Conservation (phyloP, 495 filamentous ascomycete genomes). For the Penicillium paradoxum region DNA sequence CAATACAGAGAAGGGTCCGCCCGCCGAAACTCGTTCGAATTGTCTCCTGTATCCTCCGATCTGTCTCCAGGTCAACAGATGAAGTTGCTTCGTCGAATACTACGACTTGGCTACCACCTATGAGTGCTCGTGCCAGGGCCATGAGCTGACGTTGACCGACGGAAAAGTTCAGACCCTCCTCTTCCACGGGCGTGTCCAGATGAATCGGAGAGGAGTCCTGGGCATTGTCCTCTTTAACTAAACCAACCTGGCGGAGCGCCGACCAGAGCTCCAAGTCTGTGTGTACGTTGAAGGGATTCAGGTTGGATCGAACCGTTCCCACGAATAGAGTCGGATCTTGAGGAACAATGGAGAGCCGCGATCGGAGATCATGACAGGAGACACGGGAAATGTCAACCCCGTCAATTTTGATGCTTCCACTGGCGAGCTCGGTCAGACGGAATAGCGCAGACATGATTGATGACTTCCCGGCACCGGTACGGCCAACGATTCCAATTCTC, state of each 20-base stretch:
- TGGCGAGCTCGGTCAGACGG: slow-evolving; percentile 78
- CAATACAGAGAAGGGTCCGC: slow-evolving; percentile 88
- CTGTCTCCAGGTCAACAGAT: slow-evolving; percentile 92
- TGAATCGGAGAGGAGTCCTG: slow-evolving; percentile 64
- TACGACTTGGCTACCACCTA: slow-evolving; percentile 80
- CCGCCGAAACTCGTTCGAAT: slow-evolving; percentile 71
- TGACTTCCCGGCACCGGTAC: slow-evolving; percentile 92
- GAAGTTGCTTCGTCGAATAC: slow-evolving; percentile 94
- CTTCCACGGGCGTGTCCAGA: slow-evolving; percentile 57
- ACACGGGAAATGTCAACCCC: slow-evolving; percentile 79
- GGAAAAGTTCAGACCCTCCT: slow-evolving; percentile 92
- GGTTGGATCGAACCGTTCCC: slow-evolving; percentile 83
- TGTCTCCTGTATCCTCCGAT: slow-evolving; percentile 87
- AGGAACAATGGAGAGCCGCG: slow-evolving; percentile 87
- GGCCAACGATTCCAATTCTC: slow-evolving; percentile 87
- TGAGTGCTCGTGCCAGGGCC: slow-evolving; percentile 85
- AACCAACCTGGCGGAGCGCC: slow-evolving; percentile 74
- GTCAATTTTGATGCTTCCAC: slow-evolving; percentile 81
- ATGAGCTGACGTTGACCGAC: slow-evolving; percentile 95
- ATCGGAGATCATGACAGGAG: slow-evolving; percentile 79
- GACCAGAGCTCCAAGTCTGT: slow-evolving; percentile 83
- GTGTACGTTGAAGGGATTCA: slow-evolving; percentile 89
- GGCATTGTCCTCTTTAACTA: slow-evolving; percentile 48
- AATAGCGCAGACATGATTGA: slow-evolving; percentile 92
- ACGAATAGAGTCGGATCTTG: slow-evolving; percentile 95